Evolutionary conservation across 805 yeast genomes (phyloP).

Genomic region (Suhomyces canberraensis): DNA sequence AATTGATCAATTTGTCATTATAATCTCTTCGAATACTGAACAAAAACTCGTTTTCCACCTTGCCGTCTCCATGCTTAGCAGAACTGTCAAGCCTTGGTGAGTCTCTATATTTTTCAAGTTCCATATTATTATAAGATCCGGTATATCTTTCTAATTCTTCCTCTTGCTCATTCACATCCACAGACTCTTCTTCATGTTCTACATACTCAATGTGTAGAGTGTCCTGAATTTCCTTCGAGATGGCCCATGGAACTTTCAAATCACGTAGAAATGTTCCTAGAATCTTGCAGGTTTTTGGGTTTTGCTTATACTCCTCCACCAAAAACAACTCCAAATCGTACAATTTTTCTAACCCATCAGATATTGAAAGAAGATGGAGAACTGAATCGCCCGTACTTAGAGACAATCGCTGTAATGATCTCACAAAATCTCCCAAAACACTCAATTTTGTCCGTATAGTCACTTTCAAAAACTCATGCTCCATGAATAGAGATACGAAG

Average conservation of each 20-base stretch:
- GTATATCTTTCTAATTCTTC: conserved; percentile 5
- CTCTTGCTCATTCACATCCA: conserved; percentile 2
- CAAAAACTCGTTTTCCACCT: conserved; percentile 7
- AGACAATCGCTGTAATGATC: conserved; percentile 54
- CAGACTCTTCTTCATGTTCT: conserved; percentile 5
- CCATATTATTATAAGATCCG: conserved; percentile 18
- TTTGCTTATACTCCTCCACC: conserved; percentile 16
- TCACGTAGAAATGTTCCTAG: conserved; percentile 21
- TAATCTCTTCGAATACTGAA: conserved; percentile 36
- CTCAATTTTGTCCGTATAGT: conserved; percentile 35
- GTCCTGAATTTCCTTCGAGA: conserved; percentile 42
- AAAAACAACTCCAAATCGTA: conserved; percentile 15
- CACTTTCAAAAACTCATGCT: conserved; percentile 17
- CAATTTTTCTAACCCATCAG: conserved; percentile 29
- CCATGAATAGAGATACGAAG: conserved; percentile 31
- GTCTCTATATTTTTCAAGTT: conserved; percentile 22
- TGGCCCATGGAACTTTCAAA: conserved; percentile 35
- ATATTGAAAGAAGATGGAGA: conserved; percentile 26
- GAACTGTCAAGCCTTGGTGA: background rate
- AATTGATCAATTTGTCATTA: conserved; percentile 23
- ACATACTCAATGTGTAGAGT: conserved; percentile 23
- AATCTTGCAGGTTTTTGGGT: conserved; percentile 19
- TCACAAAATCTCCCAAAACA: conserved; percentile 52
- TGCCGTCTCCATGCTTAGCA: conserved; percentile 7
- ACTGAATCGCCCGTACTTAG: conserved; percentile 34